Evolutionary conservation across 768 basidiomycete genomes (phyloP), one percentile per base, ranked within the genome.

Genomic region (Astraeus odoratus): DNA sequence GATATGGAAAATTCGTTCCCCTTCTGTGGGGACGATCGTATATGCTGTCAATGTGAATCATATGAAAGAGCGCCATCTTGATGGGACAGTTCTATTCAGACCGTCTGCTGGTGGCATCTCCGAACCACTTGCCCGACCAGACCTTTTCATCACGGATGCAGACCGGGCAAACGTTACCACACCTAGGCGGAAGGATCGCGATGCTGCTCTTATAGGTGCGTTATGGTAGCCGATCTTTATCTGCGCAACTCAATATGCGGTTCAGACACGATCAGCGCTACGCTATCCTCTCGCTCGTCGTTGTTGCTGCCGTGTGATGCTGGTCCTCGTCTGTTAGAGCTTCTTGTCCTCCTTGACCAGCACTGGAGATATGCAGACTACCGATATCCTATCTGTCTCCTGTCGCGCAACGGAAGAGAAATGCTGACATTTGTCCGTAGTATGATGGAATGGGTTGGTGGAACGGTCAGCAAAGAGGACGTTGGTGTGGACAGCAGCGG

Each of bases 361-460:
- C 93, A 98, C 58, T 99, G 96, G 96, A 84, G 84, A 46, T 98
- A 81, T 63, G 86, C 87, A 1, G 78, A 81, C 35, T 77, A 86
- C 40, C 78, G 78, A 60, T 87, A 76, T 63, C 96, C 95, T 0
- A 88, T 99, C 27, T 98, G 95, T 61, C 76, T 99, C n/a, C 75
- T 98, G 30, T 88, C 88, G 39, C 77, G 84, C 26, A 94, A 92
- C 5, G 92, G 86, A 2, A 78, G 83, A 49, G 95, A 99, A 65
- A 95, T 96, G 85, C 66, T 96, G 27, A 85, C 87, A 1, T 91
- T 93, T 57, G 89, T 96, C 22, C 71, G 93, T 47, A 94, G 89
- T 71, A 86, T 98, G 87, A 95, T 96, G 79, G 96, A 98, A 61
- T 98, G 94, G 92, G 80, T 99, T 51, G 96, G 96, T 8, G 95